phyloP scores from a whole-genome alignment of 371 early-diverging fungal genomes.

The Smittium culicis region DNA sequence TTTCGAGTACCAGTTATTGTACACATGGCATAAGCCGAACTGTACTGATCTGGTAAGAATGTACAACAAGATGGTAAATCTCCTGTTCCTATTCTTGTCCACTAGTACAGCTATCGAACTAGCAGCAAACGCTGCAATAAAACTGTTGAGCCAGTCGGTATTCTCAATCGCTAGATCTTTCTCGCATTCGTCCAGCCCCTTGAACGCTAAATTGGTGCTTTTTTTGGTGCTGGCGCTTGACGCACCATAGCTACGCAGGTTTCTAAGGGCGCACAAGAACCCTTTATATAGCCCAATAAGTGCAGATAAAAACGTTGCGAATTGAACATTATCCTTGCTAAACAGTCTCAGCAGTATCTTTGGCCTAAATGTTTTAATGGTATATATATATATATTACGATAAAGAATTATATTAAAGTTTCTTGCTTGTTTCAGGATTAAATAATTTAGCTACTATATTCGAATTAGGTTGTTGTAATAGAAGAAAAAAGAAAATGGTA shows the following conservation, averaged over 20 bases:
- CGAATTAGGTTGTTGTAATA: not conserved
- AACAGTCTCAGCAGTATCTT: constrained; percentile 23
- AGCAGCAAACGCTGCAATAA: constrained; percentile 64
- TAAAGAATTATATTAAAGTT: too few relatives aligned
- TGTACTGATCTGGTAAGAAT: constrained; percentile 50
- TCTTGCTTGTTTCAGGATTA: too few relatives aligned
- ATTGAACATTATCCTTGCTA: constrained; percentile 56
- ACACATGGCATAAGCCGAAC: not conserved
- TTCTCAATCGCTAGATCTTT: constrained; percentile 25
- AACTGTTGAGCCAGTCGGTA: constrained; percentile 50
- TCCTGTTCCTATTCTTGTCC: constrained; percentile 51
- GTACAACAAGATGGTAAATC: constrained; percentile 65
- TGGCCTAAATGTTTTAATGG: constrained; percentile 6
- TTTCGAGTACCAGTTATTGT: not conserved
- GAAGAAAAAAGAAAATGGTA: constrained; percentile 41
- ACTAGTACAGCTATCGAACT: constrained; percentile 47
- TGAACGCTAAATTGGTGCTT: constrained; percentile 14
- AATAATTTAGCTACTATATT: too few relatives aligned
- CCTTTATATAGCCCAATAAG: constrained; percentile 67
- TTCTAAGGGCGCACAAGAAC: constrained; percentile 52
- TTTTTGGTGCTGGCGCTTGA: not conserved
- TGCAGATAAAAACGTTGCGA: constrained; percentile 67
- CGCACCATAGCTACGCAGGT: constrained; percentile 19
- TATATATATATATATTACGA: too few relatives aligned
- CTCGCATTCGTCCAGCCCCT: not conserved